Evolutionary conservation across 2,329 filamentous ascomycete genomes (phyloP), one percentile per base, ranked within the genome.

Genomic region (Periconia digitata): DNA sequence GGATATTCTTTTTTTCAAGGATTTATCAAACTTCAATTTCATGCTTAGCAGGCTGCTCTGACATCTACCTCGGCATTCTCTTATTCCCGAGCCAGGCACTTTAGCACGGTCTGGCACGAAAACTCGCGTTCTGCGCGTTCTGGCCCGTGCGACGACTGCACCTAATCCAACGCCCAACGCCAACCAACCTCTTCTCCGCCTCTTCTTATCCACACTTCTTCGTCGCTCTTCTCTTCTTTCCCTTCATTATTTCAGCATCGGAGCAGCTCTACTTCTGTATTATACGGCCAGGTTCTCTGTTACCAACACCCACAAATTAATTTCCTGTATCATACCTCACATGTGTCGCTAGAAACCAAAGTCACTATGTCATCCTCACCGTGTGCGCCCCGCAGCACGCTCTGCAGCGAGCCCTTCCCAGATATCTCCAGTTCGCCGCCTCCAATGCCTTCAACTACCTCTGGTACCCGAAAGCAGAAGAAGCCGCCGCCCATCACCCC

Each of bases 401-500:
- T 62, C 44, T 55, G 56, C 46, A 60, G 74, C 62, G 62, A 60
- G 56, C 52, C 69, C 58, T 59, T 63, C 27, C 64, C 67, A 29
- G 63, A 68, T 32, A 50, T 72, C 65, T 64, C 68, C 49, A 62
- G 63, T n/a, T 73, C 71, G 40, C 70, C 72, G 45, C 69, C 71
- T 38, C 64, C 64, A 52, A 51, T 58, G 37, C 53, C 72, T 22
- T 37, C 64, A 24, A 53, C 66, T 22, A 59, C 57, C 20, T 49
- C 54, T 27, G 59, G 59, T 23, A 63, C 58, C 37, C 55, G 63
- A 41, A 79, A 77, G 56, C 70, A 67, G 32, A 76, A 68, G 54
- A 74, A 72, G 50, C 73, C 74, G 24, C 76, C 77, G 6, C 76
- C 76, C 22, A 76, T 79, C 54, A 79, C 77, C 1, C 77, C 77